Evolutionary conservation across 495 filamentous ascomycete species (phyloP), one percentile per base, ranked within the genome.

Genomic region (Astrothelium macrocarpum): DNA sequence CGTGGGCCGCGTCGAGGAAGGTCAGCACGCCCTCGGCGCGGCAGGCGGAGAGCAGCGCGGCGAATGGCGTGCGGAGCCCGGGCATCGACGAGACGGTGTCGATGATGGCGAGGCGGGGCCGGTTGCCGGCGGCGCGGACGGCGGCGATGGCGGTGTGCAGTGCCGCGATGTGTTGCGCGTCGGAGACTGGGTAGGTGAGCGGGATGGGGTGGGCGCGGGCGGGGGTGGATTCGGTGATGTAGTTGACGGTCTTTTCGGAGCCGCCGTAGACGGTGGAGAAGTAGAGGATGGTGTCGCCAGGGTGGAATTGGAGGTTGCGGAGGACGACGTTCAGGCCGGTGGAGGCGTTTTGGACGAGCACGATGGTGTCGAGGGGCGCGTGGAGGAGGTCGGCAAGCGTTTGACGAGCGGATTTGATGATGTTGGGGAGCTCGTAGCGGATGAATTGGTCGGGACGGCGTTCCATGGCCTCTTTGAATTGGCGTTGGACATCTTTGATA

Each of bases 291-390:
- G 66, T 62, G 60, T 77, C 74, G 1, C 69, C 69, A 10, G 65
- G 62, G 2, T 61, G 71, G 67, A 79, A 90, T 2, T 72, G 70
- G 12, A 96, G 71, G 70, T 88, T 90, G 61, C 85, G 84, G 20
- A 96, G 79, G 3, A 96, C 83, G 4, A 87, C 90, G 74, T 90
- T 90, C 59, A 95, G 77, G 53, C 87, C 91, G 0, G 84, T 86
- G 0, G 90, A 92, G 53, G 90, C 87, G 74, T 97, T 96, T 45
- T 83, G 80, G 12, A 95, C 87, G 61, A 91, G 85, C 2, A 95
- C 91, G 53, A 86, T 76, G 23, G 86, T 86, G 0, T 83, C 76
- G 31, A 75, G 67, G 1, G 84, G 84, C 1, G 81, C 84, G 62
- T 86, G 75, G 56, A 97, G 77, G 20, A 89, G 65, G 2, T 74